phyloP scores from a whole-genome alignment of 441 rosid species.

The Corymbia calophylla region DNA sequence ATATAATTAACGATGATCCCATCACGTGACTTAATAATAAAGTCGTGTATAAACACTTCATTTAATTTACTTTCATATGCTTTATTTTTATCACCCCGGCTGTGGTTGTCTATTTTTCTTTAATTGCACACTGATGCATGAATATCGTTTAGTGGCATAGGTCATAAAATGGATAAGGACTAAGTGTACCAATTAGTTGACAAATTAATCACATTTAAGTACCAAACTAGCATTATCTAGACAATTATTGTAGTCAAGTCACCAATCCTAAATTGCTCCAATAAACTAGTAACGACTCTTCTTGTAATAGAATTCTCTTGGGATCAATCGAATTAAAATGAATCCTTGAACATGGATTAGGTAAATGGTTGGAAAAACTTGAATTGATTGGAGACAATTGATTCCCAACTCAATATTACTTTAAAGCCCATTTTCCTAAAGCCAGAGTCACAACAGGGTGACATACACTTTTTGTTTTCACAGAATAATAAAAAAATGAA shows the following conservation, averaged over 20 bases:
- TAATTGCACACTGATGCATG: too few relatives aligned
- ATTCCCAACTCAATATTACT: not conserved
- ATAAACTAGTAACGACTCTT: too few relatives aligned
- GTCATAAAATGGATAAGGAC: not conserved
- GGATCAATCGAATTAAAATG: not conserved
- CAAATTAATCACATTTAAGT: not conserved
- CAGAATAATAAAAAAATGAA: not conserved
- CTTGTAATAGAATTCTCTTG: too few relatives aligned
- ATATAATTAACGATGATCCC: too few relatives aligned
- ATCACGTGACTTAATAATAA: too few relatives aligned
- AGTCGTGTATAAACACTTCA: not conserved
- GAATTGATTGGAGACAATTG: not conserved
- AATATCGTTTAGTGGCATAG: not conserved
- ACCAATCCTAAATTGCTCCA: too few relatives aligned
- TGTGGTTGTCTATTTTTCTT: not conserved
- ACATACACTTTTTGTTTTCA: not conserved
- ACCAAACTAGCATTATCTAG: not conserved
- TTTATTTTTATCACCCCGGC: accelerated
- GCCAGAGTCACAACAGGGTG: not conserved
- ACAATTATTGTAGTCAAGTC: not conserved
- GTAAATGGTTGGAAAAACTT: not conserved
- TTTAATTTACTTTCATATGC: too few relatives aligned
- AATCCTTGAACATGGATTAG: not conserved
- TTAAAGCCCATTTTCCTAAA: not conserved
- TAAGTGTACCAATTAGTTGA: too few relatives aligned